Percentiles rank a stretch among this genome's conserved stretches.
phyloP scores from a whole-genome alignment of 805 yeast genomes.

The Hagleromyces aurorensis region DNA sequence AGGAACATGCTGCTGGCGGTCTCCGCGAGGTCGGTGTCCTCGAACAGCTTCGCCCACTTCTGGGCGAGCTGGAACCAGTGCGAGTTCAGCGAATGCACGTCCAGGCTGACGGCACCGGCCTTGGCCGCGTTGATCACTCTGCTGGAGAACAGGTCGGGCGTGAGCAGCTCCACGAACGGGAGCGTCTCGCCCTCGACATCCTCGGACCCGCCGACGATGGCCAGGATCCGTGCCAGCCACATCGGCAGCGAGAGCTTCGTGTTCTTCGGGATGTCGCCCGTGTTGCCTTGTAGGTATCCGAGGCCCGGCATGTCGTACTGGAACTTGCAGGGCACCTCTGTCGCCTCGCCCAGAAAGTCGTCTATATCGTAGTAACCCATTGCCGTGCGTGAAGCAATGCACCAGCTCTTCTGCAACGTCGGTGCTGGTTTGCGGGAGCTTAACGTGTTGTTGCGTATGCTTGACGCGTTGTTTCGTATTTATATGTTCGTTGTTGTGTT shows the following conservation, averaged over 20 bases:
- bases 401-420: too few species aligned
- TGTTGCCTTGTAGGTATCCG: conserved; percentile 79
- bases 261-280: conserved; percentile 47
- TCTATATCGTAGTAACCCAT: conserved; percentile 65
- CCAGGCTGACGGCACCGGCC: conserved; percentile 58
- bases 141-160: conserved; percentile 60
- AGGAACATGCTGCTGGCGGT: conserved; percentile 46
- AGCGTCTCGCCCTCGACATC: conserved; percentile 29
- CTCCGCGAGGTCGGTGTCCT: conserved; percentile 53
- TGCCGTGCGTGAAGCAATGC: too few species aligned
- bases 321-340: conserved; percentile 73
- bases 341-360: conserved; percentile 63
- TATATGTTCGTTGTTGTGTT: too few species aligned
- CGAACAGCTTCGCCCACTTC: conserved; percentile 70
- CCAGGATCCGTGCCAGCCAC: conserved; percentile 81
- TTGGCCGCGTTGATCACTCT: conserved; percentile 77
- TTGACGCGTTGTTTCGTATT: too few species aligned
- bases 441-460: too few species aligned
- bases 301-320: conserved; percentile 73
- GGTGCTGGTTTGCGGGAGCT: too few species aligned
- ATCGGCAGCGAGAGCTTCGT: conserved; percentile 72
- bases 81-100: conserved; percentile 55
- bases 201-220: conserved; percentile 37
- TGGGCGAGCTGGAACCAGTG: conserved; percentile 64
- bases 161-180: conserved; percentile 57